Evolutionary conservation across 75 land plant genomes (phyloP), one percentile per base, ranked within the genome.

Genomic region (Adiantum capillusveneris): DNA sequence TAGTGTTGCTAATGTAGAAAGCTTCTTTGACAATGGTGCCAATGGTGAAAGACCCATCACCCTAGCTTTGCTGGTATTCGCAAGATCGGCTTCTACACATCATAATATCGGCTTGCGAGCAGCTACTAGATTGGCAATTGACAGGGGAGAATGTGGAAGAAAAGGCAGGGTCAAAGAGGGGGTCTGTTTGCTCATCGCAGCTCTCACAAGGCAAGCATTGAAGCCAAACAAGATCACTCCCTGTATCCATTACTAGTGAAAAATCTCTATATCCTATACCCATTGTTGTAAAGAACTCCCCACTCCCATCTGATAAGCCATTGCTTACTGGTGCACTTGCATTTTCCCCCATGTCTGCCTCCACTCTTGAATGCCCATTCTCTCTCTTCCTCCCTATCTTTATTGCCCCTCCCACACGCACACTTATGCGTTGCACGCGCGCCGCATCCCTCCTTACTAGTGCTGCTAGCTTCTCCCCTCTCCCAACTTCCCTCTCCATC

Each of bases 11-110:
- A 0, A 73, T 81, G 41, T 90, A 68, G 20, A 90, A 71, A 0
- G 87, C 90, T 53, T 94, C 98, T 14, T 66, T 63, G 0, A 82
- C 82, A 21, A 94, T 60, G 56, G 69, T 70, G 19, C 98, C 98
- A 7, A 65, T 63, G 1, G 91, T 81, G 56, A 75, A 84, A 13
- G 98, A 89, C 16, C 98, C 98, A 46, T 90, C 98, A 2, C 91
- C 85, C 65, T 94, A 94, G 29, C 72, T 50, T 12, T 81, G 81
- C 71, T 72, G 72, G 67, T 90, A 90, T n/a, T 57, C 61, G 58
- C 90, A 90, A n/a, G n/a, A n/a, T 21, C 67, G 43, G 29, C 59
- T 25, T 25, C 52, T 51, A 62, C 84, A 79, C 42, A 53, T 67
- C 2, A 61, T 50, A 17, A 53, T 55, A 29, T 67, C 74, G 30